These are phyloP conservation scores for Colletotrichum lupini DNA, from an alignment of 2,329 filamentous ascomycete species.

Conservation along the genomic window DNA sequence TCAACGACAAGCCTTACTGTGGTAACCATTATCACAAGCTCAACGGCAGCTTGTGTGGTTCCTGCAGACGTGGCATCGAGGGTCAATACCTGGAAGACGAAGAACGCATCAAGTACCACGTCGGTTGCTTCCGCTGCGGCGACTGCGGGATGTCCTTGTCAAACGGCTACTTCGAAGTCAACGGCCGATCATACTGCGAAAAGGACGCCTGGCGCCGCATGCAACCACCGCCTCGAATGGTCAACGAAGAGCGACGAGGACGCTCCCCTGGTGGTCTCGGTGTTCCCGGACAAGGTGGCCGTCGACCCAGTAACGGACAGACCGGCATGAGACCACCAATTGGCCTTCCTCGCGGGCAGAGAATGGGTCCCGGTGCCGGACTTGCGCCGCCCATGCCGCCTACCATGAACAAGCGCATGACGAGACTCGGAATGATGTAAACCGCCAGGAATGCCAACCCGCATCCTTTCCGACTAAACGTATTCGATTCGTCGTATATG, in stretches of 20 bases:
- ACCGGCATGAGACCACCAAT: slow-evolving; percentile 33
- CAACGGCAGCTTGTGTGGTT: slow-evolving; percentile 86
- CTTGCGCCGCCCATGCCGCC: slow-evolving; percentile 52
- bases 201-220: slow-evolving; percentile 77
- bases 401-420: slow-evolving; percentile 72
- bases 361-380: slow-evolving; percentile 34
- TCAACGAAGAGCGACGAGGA: slow-evolving; percentile 43
- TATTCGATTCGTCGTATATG: slow-evolving; percentile 24
- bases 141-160: slow-evolving; percentile 80
- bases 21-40: slow-evolving; percentile 91
- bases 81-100: slow-evolving; percentile 93
- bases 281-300: slow-evolving; percentile 15
- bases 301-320: slow-evolving; percentile 33
- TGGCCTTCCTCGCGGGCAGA: slow-evolving; percentile 35
- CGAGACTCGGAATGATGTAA: slow-evolving; percentile 68
- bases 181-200: slow-evolving; percentile 85
- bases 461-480: background rate
- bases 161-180: slow-evolving; percentile 92
- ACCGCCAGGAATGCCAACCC: background rate
- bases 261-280: slow-evolving; percentile 28
- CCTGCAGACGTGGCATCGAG: slow-evolving; percentile 88
- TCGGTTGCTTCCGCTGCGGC: slow-evolving; percentile 85
- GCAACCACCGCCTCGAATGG: slow-evolving; percentile 47
- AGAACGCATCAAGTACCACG: slow-evolving; percentile 81
- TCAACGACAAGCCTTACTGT: slow-evolving; percentile 88